Percentiles rank a stretch among this genome's conserved stretches.
Evolutionary conservation across 2,329 filamentous ascomycete species (phyloP).

Genomic region (Sclerotinia nivalis): DNA sequence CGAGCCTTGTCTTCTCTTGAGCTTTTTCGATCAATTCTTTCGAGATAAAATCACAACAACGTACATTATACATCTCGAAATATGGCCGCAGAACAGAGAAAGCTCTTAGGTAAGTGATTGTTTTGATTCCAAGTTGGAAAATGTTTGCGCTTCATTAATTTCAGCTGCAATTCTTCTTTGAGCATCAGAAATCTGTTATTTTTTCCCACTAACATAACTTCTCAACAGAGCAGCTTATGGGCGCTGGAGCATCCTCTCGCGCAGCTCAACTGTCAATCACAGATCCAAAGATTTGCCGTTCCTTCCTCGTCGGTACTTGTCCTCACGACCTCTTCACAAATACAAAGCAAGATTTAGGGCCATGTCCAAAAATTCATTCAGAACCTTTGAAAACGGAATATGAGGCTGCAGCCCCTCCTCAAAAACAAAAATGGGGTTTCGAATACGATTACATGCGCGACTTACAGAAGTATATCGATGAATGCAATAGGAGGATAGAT

Average conservation of each 20-base stretch:
- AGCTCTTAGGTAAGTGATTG: constrained; percentile 70
- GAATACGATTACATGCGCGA: constrained; percentile 97
- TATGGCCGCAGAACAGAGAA: constrained; percentile 97
- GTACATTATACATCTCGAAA: constrained; percentile 26
- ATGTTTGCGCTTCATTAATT: not conserved
- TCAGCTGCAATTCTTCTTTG: not conserved
- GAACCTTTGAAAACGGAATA: constrained; percentile 90
- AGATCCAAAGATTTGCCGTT: constrained; percentile 92
- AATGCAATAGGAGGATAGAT: constrained; percentile 94
- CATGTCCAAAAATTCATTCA: constrained; percentile 84
- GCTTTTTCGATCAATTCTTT: constrained; percentile 6
- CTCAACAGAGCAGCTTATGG: constrained; percentile 82
- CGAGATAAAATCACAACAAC: not conserved
- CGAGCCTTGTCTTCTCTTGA: constrained; percentile 6
- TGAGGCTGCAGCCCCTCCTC: constrained; percentile 69
- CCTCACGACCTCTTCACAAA: constrained; percentile 99
- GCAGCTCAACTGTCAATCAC: constrained; percentile 82
- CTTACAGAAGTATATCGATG: constrained; percentile 94
- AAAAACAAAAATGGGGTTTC: constrained; percentile 71
- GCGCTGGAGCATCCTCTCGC: constrained; percentile 70
- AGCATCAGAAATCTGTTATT: too few species aligned
- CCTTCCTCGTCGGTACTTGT: constrained; percentile 89
- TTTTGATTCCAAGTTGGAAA: not conserved
- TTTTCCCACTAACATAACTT: constrained; percentile 26
- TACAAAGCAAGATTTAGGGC: constrained; percentile 94